Evolutionary conservation across 305 asterid species (phyloP).

Genomic region (Lippia alba): DNA sequence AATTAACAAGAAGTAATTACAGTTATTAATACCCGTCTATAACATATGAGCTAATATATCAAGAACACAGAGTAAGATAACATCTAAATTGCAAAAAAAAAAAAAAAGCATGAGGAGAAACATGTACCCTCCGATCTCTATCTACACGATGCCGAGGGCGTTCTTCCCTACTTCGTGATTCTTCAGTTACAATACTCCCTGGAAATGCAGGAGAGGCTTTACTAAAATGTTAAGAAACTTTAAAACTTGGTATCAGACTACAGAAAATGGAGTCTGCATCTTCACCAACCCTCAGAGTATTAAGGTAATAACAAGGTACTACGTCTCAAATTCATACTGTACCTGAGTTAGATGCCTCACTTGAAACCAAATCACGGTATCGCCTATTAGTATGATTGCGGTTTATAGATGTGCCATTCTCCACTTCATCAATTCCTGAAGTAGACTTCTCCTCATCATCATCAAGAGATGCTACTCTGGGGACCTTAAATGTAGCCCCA

Average conservation of each 20-base stretch:
- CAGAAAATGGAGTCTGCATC: neutral
- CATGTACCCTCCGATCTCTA: conserved; percentile 47
- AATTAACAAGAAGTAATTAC: neutral
- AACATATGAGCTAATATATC: neutral
- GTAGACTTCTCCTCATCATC: conserved; percentile 67
- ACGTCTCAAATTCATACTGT: conserved; percentile 15
- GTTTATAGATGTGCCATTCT: conserved; percentile 39
- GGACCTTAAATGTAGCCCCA: conserved; percentile 70
- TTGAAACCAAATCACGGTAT: conserved; percentile 71
- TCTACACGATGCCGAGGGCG: conserved; percentile 41
- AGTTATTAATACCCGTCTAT: conserved; percentile 14
- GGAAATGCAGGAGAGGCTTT: conserved; percentile 36
- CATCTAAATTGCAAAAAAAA: neutral
- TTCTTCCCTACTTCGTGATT: conserved; percentile 39
- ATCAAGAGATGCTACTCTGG: conserved; percentile 69
- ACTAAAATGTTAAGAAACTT: conserved; percentile 9
- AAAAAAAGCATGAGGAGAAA: conserved; percentile 12
- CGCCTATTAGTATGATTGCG: conserved; percentile 47
- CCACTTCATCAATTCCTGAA: conserved; percentile 62
- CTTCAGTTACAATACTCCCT: conserved; percentile 71
- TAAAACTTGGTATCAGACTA: no score
- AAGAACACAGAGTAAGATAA: neutral
- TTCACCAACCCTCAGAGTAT: neutral
- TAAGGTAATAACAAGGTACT: neutral
- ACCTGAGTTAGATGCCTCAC: conserved; percentile 63